Conservation (phyloP, 225 moss, liverwort and hornwort genomes). For the Climacium dendroides region DNA sequence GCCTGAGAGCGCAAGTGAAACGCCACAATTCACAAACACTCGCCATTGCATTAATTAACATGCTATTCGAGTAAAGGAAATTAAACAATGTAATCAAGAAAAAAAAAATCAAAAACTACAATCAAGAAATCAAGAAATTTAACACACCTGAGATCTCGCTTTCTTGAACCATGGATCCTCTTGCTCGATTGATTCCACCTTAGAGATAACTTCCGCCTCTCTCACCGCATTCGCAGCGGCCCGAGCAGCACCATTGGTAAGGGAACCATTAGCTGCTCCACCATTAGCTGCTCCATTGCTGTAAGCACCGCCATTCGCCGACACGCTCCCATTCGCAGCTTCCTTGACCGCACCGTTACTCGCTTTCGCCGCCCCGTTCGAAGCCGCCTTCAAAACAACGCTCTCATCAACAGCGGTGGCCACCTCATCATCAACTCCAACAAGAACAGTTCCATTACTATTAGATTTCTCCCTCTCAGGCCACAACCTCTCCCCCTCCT, state of each 20-base stretch:
- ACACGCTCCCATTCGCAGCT: constrained; percentile 1
- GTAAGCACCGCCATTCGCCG: background rate
- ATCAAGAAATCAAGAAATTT: background rate
- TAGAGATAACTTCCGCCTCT: constrained; percentile 8
- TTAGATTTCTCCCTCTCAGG: background rate
- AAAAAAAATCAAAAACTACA: background rate
- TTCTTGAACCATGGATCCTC: constrained; percentile 96
- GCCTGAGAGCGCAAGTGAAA: background rate
- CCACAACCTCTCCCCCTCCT: background rate
- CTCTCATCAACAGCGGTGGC: background rate
- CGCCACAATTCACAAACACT: background rate
- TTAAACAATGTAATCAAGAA: background rate
- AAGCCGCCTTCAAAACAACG: background rate
- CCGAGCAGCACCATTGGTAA: constrained; percentile 23
- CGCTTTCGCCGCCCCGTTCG: background rate
- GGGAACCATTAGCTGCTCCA: background rate
- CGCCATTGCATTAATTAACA: background rate
- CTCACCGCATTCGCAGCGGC: background rate
- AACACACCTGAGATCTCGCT: constrained; percentile 2
- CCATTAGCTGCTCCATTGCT: constrained; percentile 4
- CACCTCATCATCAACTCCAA: background rate
- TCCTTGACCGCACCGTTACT: constrained; percentile 4
- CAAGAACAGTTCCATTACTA: background rate
- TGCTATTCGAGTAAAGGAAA: background rate
- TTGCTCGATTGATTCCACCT: constrained; percentile 59